A percentile compares a stretch with the other conserved stretches of the same genome.
Evolutionary conservation across 306 rosid genomes (phyloP).

Genomic region (Acacia melanoxylon): DNA sequence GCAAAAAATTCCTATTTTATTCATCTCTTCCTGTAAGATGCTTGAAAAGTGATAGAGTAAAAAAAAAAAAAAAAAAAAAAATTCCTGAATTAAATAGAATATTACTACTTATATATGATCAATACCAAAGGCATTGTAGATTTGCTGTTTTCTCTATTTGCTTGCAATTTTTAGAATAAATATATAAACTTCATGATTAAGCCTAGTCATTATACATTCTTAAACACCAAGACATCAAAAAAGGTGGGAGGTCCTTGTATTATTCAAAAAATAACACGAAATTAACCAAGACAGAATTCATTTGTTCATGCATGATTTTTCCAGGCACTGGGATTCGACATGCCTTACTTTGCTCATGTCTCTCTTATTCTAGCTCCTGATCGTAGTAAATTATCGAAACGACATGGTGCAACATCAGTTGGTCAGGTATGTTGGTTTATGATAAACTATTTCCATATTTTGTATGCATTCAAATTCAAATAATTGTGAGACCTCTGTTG

Average conservation of each 20-base stretch:
- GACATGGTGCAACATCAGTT: constrained; percentile 98
- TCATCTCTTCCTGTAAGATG: neutral
- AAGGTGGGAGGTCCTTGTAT: neutral
- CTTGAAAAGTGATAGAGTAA: neutral
- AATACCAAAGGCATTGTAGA: neutral
- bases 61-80: neutral
- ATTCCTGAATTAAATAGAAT: neutral
- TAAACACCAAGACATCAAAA: neutral
- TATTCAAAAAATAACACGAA: neutral
- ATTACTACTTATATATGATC: neutral
- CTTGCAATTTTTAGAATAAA: neutral
- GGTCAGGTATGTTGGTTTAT: constrained; percentile 64
- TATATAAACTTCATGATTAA: neutral
- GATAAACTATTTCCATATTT: constrained; percentile 5
- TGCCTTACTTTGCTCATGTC: constrained; percentile 87
- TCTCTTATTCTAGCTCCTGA: constrained; percentile 97
- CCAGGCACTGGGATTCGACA: constrained; percentile 79
- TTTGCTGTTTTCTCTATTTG: neutral
- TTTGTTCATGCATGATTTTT: constrained; percentile 22
- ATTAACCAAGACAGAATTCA: constrained; percentile 26
- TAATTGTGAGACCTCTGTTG: constrained; percentile 13
- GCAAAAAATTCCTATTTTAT: too few relatives aligned
- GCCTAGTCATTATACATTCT: neutral
- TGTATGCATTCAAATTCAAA: neutral
- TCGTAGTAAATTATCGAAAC: constrained; percentile 92